Evolutionary conservation across 2,329 filamentous ascomycete species (phyloP), one percentile per base, ranked within the genome.

Genomic region (Diaporthe eres): DNA sequence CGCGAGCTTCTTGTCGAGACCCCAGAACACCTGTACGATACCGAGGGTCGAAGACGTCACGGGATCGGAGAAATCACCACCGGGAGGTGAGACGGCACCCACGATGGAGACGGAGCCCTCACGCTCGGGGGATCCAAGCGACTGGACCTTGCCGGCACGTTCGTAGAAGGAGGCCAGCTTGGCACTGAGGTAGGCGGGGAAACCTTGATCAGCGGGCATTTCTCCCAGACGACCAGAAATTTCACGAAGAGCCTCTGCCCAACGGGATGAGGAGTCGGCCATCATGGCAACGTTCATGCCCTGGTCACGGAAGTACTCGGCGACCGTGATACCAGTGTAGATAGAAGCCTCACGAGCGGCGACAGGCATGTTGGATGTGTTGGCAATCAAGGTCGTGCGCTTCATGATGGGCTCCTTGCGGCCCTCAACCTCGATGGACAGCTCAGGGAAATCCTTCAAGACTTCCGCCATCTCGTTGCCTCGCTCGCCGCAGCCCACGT

Each of bases 391-490:
- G 31, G 95, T 97, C 22, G 97, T 99, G 85, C 97, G 96, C 92
- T 99, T 99, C 97, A 99, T 99, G 89, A 99, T 99, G 80, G 96
- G 96, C 85, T 99, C 97, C 87, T 96, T 94, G 83, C 96, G 95
- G 81, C 97, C 97, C 58, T 98, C 94, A 80, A 98, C 92, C 25
- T 97, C 94, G 83, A 99, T 99, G 65, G 94, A 94, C 79, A 99
- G 94, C 90, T 98, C 96, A 76, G 97, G 97, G 90, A 99, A 99
- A 87, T 99, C 97, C 94, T 98, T 98, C 90, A 99, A 90, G 80
- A 99, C 97, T 90, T 99, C 97, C 78, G 97, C 97, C 97, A 99
- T 99, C 87, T 99, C 97, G 84, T 99, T 99, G 80, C 97, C 97
- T 81, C 97, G 94, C 87, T 99, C 97, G 81, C 96, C 95, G 78